phyloP scores from a whole-genome alignment of 208 protist genomes.

The Leishmania martiniquensis region DNA sequence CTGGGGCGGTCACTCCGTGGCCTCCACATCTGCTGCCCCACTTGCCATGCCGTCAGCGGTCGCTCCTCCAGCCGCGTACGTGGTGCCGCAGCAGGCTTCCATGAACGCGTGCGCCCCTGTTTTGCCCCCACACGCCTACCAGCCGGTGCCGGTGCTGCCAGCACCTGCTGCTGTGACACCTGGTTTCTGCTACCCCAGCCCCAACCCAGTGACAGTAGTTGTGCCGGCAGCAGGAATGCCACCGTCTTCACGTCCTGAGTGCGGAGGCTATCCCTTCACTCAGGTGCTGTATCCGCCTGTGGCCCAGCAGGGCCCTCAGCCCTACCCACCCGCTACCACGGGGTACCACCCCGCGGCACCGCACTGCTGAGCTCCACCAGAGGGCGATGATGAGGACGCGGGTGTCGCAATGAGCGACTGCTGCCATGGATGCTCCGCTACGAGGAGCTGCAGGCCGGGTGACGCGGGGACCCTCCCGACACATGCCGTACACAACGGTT shows the following conservation, averaged over 20 bases:
- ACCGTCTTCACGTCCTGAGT: background rate
- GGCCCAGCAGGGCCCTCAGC: background rate
- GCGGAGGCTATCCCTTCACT: background rate
- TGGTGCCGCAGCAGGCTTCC: background rate
- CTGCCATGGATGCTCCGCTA: slow-evolving; percentile 19
- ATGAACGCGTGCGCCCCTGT: background rate
- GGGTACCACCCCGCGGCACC: slow-evolving; percentile 11
- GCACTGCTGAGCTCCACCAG: background rate
- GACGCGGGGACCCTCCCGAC: background rate
- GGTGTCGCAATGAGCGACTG: slow-evolving; percentile 13
- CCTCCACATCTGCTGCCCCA: background rate
- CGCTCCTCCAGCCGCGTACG: background rate
- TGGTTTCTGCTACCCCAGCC: background rate
- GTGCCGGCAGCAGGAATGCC: background rate
- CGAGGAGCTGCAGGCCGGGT: background rate
- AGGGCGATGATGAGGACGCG: slow-evolving; percentile 5
- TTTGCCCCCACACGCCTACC: background rate
- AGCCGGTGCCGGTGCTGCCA: slow-evolving; percentile 12
- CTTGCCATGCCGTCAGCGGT: background rate
- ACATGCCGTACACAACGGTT: background rate
- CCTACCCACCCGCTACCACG: background rate
- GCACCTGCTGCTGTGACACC: slow-evolving; percentile 4
- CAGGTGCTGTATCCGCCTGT: slow-evolving; percentile 1
- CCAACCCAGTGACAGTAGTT: background rate
- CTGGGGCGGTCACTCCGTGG: slow-evolving; percentile 1